Evolutionary conservation across 176 grass and related monocot genomes (phyloP), one percentile per base, ranked within the genome.

Genomic region (Oryza longistaminata): DNA sequence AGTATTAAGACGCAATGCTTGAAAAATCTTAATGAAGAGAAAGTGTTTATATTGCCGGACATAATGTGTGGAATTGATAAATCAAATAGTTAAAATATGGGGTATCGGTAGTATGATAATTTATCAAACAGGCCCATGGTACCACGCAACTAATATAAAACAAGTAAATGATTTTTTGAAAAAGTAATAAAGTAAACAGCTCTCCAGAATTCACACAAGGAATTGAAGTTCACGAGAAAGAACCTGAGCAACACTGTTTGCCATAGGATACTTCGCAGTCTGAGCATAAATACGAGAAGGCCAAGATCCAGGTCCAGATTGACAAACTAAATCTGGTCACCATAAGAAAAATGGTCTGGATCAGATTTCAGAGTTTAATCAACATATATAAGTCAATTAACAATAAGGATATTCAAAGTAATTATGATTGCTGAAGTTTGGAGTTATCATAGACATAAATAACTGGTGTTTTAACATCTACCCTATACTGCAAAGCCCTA

Each of bases 211-310:
- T 65, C 33, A n/a, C 27, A 86, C 25, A 37, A 16, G 42, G n/a
- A 75, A 86, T 70, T 2, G 76, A 40, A 85, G 81, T 61, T 55
- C 74, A 83, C 16, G 73, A 87, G 64, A 3, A 77, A 84, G 45
- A 88, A 98, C 96, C 96, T 98, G 96, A 80, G 96, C 96, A 66
- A 95, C 96, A 79, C 96, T 98, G 78, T 95, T 98, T 86, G 96
- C 96, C 96, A 98, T 98, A 45, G 96, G 96, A 89, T 95, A 98
- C 66, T 90, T 91, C 17, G 96, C 93, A 71, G 79, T 79, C 85
- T 98, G 88, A 83, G 93, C 91, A 92, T 98, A 98, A 76, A 98
- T 64, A 77, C 69, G 85, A 40, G 96, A 93, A 52, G 96, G 96
- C 96, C 93, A 95, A 3, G 96, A 93, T 55, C 89, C 91, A 78